A percentile compares a stretch with the other conserved stretches of the same genome.
phyloP scores from a whole-genome alignment of 2,329 filamentous ascomycete genomes.

The Talaromyces sp. region DNA sequence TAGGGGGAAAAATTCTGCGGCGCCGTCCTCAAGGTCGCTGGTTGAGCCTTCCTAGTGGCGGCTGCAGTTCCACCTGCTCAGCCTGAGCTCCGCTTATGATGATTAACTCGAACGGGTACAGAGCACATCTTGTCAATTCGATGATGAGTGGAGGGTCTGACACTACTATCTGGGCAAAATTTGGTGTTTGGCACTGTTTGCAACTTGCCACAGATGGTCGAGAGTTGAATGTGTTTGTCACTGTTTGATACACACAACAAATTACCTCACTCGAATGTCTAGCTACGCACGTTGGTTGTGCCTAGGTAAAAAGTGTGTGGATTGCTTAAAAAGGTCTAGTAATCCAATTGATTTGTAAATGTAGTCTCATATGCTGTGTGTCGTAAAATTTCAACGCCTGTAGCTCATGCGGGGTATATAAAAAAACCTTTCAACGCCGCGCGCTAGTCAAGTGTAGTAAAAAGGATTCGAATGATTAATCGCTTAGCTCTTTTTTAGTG shows the following conservation, averaged over 20 bases:
- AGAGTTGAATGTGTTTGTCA: not conserved
- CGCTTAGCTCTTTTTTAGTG: not conserved
- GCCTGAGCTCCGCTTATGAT: constrained; percentile 11
- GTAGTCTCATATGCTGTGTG: not conserved
- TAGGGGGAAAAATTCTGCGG: constrained; percentile 2
- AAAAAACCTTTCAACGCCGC: constrained; percentile 15
- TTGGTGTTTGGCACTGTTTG: not conserved
- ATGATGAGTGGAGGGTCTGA: not conserved
- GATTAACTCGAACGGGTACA: not conserved
- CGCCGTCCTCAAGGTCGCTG: constrained; percentile 24
- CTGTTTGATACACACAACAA: not conserved
- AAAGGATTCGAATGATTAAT: not conserved
- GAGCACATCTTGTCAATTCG: not conserved
- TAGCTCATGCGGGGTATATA: constrained; percentile 15
- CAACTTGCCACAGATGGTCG: not conserved
- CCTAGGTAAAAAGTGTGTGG: not conserved
- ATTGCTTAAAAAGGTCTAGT: not conserved
- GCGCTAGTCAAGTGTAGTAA: constrained; percentile 3
- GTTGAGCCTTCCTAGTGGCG: constrained; percentile 23
- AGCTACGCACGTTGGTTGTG: not conserved
- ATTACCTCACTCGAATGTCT: not conserved
- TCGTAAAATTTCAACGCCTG: not conserved
- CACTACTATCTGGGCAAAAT: not conserved
- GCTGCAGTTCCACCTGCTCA: constrained; percentile 11
- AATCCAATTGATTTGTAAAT: not conserved